phyloP scores from a whole-genome alignment of 148 eudicot species.

The Beta vulgaris region DNA sequence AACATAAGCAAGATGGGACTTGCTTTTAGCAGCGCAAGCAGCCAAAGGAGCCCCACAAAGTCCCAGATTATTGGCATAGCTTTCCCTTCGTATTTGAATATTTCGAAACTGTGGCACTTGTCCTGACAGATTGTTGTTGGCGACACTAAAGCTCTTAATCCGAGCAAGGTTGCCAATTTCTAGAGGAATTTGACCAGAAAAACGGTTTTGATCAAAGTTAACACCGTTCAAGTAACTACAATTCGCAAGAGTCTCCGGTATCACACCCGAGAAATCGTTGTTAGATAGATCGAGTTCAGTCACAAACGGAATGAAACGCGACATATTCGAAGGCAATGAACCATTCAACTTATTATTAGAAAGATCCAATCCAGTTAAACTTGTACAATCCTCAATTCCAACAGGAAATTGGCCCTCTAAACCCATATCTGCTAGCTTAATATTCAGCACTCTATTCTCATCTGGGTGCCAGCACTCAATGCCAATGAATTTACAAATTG shows the following conservation, averaged over 20 bases:
- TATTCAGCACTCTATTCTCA: constrained; percentile 40
- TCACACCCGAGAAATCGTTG: constrained; percentile 35
- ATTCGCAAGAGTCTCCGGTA: constrained; percentile 32
- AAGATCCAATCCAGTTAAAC: constrained; percentile 40
- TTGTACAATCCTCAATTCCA: constrained; percentile 35
- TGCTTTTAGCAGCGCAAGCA: constrained; percentile 15
- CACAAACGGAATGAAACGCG: constrained; percentile 20
- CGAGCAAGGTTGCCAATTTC: constrained; percentile 32
- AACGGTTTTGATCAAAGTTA: constrained; percentile 32
- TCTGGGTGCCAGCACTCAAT: constrained; percentile 49
- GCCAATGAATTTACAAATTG: constrained; percentile 41
- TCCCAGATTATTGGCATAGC: constrained; percentile 36
- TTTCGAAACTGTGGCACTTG: constrained; percentile 26
- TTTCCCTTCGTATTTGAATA: not conserved
- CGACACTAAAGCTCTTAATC: constrained; percentile 35
- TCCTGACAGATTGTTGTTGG: constrained; percentile 39
- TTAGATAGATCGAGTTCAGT: constrained; percentile 36
- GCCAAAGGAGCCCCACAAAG: constrained; percentile 39
- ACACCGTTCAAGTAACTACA: constrained; percentile 39
- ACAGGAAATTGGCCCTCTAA: constrained; percentile 39
- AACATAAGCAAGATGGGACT: constrained; percentile 17
- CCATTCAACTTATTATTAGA: constrained; percentile 35
- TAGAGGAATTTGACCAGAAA: constrained; percentile 40
- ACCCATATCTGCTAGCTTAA: constrained; percentile 40
- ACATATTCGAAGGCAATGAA: constrained; percentile 38